Evolutionary conservation across 306 rosid genomes (phyloP), one percentile per base, ranked within the genome.

Genomic region (Geum urbanum): DNA sequence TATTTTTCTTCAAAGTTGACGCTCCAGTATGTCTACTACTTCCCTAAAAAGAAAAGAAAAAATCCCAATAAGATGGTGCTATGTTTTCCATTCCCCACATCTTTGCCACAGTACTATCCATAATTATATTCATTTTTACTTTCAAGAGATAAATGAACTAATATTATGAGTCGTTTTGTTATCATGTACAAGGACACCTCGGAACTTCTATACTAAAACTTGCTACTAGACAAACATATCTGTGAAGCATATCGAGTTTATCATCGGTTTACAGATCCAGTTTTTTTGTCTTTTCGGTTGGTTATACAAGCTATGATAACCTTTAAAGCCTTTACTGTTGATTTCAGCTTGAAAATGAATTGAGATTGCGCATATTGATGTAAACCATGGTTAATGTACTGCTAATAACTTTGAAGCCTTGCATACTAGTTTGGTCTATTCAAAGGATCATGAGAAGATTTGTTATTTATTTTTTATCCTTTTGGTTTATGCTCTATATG

Each of bases 1-100:
- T 91, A 59, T 94, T 91, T 82, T 90, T 87, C 86, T 94, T 94
- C 84, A 94, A 86, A 94, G 92, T 91, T 70, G 97, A 88, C 78
- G 72, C 90, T 43, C 86, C 85, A 78, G 99, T 94, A 85, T 45
- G 84, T 80, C 43, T 22, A 57, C 48, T 53, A 8, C n/a, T 53
- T 69, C 15, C 19, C 48, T 51, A 32, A 32, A 32, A 32, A 32
- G 37, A 32, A 32, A 32, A 32, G 32, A 16, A 12, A 32, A 48
- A 46, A 43, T 66, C 60, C 61, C 45, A 61, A 13, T 27, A 61
- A 69, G 4, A 47, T 16, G 52, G 18, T 81, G 60, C 41, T 40
- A 20, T 12, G 22, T 27, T 39, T 53, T 52, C 6, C 73, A 53
- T 53, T 35, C n/a, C 10, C 3, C 47, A 16, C 46, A 18, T 13